A percentile compares a stretch with the other conserved stretches of the same genome.
These are phyloP conservation scores for Suhomyces maxii DNA, from an alignment of 1,139 yeast species.

Conservation along the genomic window DNA sequence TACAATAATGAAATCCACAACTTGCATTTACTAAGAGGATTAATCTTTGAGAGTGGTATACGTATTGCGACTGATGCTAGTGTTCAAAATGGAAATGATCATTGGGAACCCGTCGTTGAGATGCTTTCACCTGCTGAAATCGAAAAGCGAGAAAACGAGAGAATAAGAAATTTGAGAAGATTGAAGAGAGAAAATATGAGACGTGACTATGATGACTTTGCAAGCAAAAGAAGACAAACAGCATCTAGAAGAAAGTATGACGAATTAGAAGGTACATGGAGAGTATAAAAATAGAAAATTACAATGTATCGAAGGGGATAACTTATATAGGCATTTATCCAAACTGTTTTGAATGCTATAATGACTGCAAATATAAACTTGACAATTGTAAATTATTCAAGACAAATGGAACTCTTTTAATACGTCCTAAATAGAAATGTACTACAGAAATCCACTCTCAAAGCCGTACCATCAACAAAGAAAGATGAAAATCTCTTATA, in stretches of 20 bases:
- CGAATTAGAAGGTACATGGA: slow-evolving; percentile 49
- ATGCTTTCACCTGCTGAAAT: slow-evolving; percentile 88
- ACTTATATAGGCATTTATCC: neutral
- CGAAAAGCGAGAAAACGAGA: slow-evolving; percentile 91
- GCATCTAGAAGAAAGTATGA: slow-evolving; percentile 54
- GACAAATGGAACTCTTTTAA: too few relatives aligned
- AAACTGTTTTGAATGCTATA: neutral
- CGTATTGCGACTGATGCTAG: slow-evolving; percentile 48
- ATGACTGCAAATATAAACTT: too few relatives aligned
- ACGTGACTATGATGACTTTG: slow-evolving; percentile 47
- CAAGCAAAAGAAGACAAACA: slow-evolving; percentile 31
- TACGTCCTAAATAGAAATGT: too few relatives aligned
- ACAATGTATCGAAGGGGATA: too few relatives aligned
- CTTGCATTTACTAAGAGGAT: slow-evolving; percentile 45
- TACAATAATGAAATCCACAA: slow-evolving; percentile 49
- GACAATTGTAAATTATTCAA: too few relatives aligned
- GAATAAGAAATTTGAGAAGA: slow-evolving; percentile 88
- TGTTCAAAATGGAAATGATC: slow-evolving; percentile 53
- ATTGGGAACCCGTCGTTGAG: slow-evolving; percentile 90
- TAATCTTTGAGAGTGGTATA: slow-evolving; percentile 46
- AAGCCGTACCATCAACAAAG: too few relatives aligned
- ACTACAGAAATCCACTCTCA: too few relatives aligned
- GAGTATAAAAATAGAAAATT: slow-evolving; percentile 4
- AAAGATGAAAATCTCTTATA: too few relatives aligned
- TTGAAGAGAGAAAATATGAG: slow-evolving; percentile 86